These are phyloP conservation scores for Aspergillus haitiensis DNA, from an alignment of 495 filamentous ascomycete species.

Conservation along the genomic window DNA sequence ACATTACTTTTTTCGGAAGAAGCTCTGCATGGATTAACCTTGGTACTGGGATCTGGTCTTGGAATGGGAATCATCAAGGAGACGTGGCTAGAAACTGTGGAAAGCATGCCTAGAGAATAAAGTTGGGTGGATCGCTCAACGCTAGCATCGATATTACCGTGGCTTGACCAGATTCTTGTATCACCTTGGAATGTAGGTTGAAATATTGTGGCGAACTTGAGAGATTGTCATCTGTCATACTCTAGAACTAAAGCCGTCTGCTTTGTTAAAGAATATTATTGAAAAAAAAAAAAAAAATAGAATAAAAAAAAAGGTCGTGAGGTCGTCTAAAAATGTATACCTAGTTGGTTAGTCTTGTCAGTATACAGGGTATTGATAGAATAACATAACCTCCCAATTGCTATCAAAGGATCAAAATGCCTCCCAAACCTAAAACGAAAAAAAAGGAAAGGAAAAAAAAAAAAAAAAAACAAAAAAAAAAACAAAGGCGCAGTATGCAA, in stretches of 20 bases:
- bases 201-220: slow-evolving; percentile 8
- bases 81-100: too few species aligned
- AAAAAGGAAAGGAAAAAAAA: not conserved
- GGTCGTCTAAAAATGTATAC: not conserved
- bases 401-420: not conserved
- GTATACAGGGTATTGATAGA: slow-evolving; percentile 17
- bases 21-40: too few species aligned
- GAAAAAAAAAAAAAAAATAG: not conserved
- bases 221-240: not conserved
- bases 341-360: slow-evolving; percentile 5
- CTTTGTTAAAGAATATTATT: not conserved
- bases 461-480: not conserved
- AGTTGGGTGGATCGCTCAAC: not conserved
- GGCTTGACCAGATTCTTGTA: slow-evolving; percentile 11
- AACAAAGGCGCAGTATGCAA: not conserved
- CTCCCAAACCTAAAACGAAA: not conserved
- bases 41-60: too few species aligned
- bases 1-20: too few species aligned
- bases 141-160: slow-evolving; percentile 1
- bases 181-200: slow-evolving; percentile 2
- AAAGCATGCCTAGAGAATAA: too few species aligned
- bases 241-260: slow-evolving; percentile 7
- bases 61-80: too few species aligned
- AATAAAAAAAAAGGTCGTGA: not conserved
- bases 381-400: slow-evolving; percentile 6